Evolutionary conservation across 2,329 filamentous ascomycete species (phyloP), one percentile per base, ranked within the genome.

Genomic region (Coniochaeta hoffmannii): DNA sequence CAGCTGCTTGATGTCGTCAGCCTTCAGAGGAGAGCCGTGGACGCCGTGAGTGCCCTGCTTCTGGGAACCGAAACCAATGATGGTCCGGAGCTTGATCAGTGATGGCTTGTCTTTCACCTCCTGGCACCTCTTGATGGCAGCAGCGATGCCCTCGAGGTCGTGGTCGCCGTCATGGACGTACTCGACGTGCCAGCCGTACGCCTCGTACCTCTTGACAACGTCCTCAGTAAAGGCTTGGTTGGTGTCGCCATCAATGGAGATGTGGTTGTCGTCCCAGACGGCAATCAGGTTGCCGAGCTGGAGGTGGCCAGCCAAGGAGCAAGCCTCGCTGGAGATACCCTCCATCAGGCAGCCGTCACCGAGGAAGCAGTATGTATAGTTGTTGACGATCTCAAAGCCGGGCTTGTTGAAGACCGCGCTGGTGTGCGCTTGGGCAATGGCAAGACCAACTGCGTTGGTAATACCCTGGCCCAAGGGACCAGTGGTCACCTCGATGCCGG

Each of bases 311-410:
- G 94, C 94, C 65, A 91, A 82, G 59, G 91, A 96, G 65, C 82
- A 90, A 68, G 94, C 93, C 81, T 99, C 94, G 70, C 85, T 84
- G 64, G 94, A 90, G 78, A 99, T 83, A 82, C 94, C 94, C 82
- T 99, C 94, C 92, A 96, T 95, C 76, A 95, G 84, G 77, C 94
- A 99, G 64, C 94, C 94, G 81, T 99, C 94, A 72, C 94, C 94
- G 71, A 99, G 89, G 84, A 97, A 96, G 76, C 75, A 78, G 79
- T 92, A 99, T 71, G 94, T 99, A 84, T 97, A 85, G 87, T 97
- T 97, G 84, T 95, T 88, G 76, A 96, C 77, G 56, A 99, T 77
- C 63, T 91, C 86, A 75, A 88, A 97, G 62, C 88, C 90, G 63
- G 92, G 89, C 84, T 95, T 97, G 87, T 99, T 99, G 86, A 95